phyloP scores from a whole-genome alignment of 371 early-diverging fungal species.

The Haplosporangium sp. region DNA sequence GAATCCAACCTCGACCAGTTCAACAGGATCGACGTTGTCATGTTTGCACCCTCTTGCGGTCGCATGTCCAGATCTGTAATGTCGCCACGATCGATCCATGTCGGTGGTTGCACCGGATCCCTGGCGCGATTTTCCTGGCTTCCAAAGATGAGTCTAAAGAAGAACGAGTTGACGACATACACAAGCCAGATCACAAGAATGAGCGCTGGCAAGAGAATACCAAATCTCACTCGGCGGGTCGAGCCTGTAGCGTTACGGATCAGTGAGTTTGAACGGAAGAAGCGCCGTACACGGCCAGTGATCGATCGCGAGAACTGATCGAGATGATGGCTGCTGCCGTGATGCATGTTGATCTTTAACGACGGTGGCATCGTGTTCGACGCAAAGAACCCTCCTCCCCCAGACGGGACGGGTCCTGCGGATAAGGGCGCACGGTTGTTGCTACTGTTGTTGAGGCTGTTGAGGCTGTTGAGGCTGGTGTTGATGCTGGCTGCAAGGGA shows the following conservation, averaged over 20 bases:
- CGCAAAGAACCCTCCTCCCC: not conserved
- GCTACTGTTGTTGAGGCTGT: slow-evolving; percentile 1
- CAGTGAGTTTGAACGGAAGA: slow-evolving; percentile 31
- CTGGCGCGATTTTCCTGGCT: not conserved
- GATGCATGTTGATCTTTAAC: slow-evolving; percentile 33
- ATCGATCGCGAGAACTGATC: slow-evolving; percentile 40
- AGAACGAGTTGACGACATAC: slow-evolving; percentile 18
- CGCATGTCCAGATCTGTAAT: slow-evolving; percentile 57
- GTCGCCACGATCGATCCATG: slow-evolving; percentile 47
- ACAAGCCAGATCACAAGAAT: slow-evolving; percentile 20
- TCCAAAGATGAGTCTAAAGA: slow-evolving; percentile 36
- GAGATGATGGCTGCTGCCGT: slow-evolving; percentile 21
- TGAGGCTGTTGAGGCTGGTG: not conserved
- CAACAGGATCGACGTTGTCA: slow-evolving; percentile 65
- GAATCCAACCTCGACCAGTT: slow-evolving; percentile 56
- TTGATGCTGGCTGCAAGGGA: not conserved
- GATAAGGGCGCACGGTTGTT: not conserved
- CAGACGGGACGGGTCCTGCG: not conserved
- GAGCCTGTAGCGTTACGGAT: slow-evolving; percentile 27
- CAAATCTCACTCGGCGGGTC: slow-evolving; percentile 37
- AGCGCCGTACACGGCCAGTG: slow-evolving; percentile 15
- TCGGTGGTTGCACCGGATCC: slow-evolving; percentile 19
- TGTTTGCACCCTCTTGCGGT: slow-evolving; percentile 65
- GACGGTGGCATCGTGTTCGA: slow-evolving; percentile 12
- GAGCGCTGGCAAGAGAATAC: slow-evolving; percentile 28